A percentile compares a stretch with the other conserved stretches of the same genome.
phyloP scores from a whole-genome alignment of 2,329 filamentous ascomycete species.

The Scopulariopsis brevicaulis region DNA sequence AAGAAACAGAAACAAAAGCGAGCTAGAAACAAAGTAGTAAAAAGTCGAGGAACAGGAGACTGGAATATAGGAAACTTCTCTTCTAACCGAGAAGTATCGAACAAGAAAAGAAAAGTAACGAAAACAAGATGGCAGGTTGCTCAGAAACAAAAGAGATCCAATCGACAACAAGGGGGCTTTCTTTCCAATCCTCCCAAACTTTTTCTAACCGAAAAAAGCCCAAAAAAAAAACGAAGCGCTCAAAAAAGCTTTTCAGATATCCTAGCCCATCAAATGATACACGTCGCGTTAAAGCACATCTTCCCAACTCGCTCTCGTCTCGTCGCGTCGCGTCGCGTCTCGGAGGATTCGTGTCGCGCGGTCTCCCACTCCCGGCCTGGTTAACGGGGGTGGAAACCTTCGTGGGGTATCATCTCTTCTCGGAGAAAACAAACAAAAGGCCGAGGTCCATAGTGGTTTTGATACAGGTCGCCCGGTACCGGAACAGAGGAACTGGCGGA shows the following conservation, averaged over 20 bases:
- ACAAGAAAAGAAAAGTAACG: background rate
- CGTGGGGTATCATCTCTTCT: background rate
- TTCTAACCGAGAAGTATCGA: background rate
- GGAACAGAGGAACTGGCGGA: background rate
- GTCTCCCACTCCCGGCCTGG: background rate
- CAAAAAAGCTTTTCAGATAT: slow-evolving; percentile 3
- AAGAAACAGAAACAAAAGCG: background rate
- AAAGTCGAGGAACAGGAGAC: background rate
- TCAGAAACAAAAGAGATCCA: background rate
- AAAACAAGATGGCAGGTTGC: background rate
- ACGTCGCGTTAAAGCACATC: background rate
- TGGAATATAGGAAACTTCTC: background rate
- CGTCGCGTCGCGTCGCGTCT: background rate
- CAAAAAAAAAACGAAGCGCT: background rate
- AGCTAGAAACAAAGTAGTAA: too few species aligned
- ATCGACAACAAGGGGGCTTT: background rate
- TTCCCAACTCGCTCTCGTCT: background rate
- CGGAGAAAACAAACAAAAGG: background rate
- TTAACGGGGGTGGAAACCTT: background rate
- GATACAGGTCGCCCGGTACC: slow-evolving; percentile 2
- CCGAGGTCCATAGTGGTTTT: background rate
- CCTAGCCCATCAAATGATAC: background rate
- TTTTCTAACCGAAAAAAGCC: background rate
- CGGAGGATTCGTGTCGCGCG: background rate
- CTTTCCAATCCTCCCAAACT: background rate